Evolutionary conservation across 768 basidiomycete species (phyloP).

Genomic region (Hericium rajendrae): DNA sequence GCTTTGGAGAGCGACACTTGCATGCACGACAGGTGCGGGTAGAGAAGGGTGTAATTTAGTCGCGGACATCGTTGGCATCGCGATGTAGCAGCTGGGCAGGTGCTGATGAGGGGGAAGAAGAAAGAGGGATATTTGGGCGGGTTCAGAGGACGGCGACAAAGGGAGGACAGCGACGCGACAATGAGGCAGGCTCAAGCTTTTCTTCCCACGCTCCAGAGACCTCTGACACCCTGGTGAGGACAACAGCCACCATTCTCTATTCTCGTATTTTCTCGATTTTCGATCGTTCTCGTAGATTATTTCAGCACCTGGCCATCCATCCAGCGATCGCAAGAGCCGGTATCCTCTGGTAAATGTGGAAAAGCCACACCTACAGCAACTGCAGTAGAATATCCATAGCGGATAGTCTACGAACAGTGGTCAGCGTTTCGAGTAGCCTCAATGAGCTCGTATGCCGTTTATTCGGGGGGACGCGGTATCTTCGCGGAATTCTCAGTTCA

Average conservation of each 20-base stretch:
- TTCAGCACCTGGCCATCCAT: too few species aligned
- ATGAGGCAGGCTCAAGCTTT: constrained; percentile 10
- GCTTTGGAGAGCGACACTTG: constrained; percentile 61
- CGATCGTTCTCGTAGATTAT: too few species aligned
- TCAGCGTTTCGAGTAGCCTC: too few species aligned
- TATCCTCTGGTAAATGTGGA: too few species aligned
- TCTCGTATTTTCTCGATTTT: too few species aligned
- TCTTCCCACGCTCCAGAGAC: constrained; percentile 3
- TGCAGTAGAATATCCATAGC: too few species aligned
- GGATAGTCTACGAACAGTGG: too few species aligned
- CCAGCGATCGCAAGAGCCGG: too few species aligned
- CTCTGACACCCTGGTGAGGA: background rate
- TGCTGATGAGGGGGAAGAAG: background rate
- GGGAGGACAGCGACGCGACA: constrained; percentile 10
- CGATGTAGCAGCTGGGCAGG: background rate
- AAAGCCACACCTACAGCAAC: too few species aligned
- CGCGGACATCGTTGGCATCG: constrained; percentile 32
- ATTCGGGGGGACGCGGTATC: too few species aligned
- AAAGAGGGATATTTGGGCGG: background rate
- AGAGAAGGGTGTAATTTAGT: constrained; percentile 53
- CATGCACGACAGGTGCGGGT: constrained; percentile 66
- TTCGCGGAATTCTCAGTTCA: too few species aligned
- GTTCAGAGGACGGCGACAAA: background rate
- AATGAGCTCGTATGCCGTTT: too few species aligned
- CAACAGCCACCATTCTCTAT: background rate